Evolutionary conservation across 257 asterid species (phyloP), one percentile per base, ranked within the genome.

Genomic region (Przewalskia tangutica): DNA sequence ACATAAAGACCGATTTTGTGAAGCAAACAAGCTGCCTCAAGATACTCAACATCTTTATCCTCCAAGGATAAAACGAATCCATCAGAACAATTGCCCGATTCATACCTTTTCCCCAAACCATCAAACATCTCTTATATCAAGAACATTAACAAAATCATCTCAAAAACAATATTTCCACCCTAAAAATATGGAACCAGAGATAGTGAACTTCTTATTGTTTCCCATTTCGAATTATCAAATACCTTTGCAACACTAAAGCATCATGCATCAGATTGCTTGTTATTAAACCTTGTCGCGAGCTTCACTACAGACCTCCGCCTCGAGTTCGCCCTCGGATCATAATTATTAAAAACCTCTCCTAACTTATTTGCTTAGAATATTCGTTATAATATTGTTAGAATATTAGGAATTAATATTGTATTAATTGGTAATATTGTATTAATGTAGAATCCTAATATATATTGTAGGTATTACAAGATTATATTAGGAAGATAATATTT

Each of bases 21-120:
- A 77, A 94, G 97, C 87, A 92, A 91, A 89, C 95, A 54, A 91
- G 97, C 98, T 86, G 97, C 97, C 82, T 89, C 91, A 40, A 94
- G 94, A 89, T 86, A 92, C 85, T 94, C 98, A 84, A 94, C 91
- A 83, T 92, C 91, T 87, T 77, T 87, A 23, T 86, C 91, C 86
- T 91, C 90, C 86, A 90, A 83, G 36, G 82, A 53, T 40, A 81
- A 85, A 7, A 81, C 77, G 81, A 84, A 82, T 71, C 81, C 85
- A 76, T 66, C 42, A 77, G 82, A 77, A 77, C 67, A 62, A 55
- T 10, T 77, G 81, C 59, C 56, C 0, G 36, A 82, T 68, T 79
- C 91, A 77, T 81, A 70, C 86, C 48, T 56, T 77, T 88, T 90
- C 84, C 87, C 88, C 86, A 91, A 82, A 76, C 95, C 94, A 83